These are phyloP conservation scores for Chlorella sp. DNA, from an alignment of 139 green algal species.

Conservation along the genomic window DNA sequence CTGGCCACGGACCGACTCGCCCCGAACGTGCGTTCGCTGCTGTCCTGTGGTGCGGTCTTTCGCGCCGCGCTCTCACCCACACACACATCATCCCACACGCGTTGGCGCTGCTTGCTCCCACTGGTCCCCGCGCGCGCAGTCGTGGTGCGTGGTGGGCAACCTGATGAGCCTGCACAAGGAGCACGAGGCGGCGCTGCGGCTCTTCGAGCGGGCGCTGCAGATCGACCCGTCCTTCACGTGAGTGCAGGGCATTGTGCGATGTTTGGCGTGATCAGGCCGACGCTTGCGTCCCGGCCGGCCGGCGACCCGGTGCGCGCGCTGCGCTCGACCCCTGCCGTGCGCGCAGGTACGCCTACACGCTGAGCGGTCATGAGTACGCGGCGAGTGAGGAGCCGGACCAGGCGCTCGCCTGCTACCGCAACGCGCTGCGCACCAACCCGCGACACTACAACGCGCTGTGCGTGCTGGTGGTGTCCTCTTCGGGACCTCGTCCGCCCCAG, in stretches of 20 bases:
- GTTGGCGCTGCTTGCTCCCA: neutral
- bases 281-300: no score
- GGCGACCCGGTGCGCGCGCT: no score
- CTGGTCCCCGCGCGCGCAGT: constrained; percentile 19
- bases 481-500: no score
- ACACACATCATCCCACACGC: no score
- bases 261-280: no score
- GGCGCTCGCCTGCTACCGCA: constrained; percentile 71
- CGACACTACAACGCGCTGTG: constrained; percentile 96
- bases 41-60: neutral
- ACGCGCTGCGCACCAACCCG: constrained; percentile 74
- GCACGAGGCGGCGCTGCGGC: constrained; percentile 78
- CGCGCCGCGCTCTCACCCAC: no score
- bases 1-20: constrained; percentile 74
- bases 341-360: constrained; percentile 82
- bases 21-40: constrained; percentile 36
- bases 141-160: constrained; percentile 88
- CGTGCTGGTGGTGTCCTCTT: no score
- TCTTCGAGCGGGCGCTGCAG: constrained; percentile 85
- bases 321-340: neutral
- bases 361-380: constrained; percentile 88
- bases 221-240: constrained; percentile 58
- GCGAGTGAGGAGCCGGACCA: constrained; percentile 91
- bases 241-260: no score
- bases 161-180: constrained; percentile 89